A percentile compares a stretch with the other conserved stretches of the same genome.
These are phyloP conservation scores for Aspergillus niger DNA, from an alignment of 2,329 filamentous ascomycete species.

Conservation along the genomic window DNA sequence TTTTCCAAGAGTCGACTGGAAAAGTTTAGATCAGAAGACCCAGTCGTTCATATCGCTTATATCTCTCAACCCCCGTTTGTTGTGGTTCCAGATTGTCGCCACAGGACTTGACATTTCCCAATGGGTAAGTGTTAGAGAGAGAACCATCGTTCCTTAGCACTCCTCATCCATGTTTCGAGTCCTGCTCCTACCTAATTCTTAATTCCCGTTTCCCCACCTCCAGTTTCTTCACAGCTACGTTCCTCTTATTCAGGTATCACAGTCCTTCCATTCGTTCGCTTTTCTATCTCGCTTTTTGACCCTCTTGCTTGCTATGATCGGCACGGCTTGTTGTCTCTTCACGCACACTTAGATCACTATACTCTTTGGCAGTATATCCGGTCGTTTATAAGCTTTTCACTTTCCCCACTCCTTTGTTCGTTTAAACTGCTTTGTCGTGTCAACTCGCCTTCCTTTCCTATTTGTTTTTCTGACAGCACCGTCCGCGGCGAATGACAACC, in stretches of 20 bases:
- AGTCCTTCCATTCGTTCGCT: constrained; percentile 14
- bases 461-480: constrained; percentile 5
- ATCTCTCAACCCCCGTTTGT: neutral
- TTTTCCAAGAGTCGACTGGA: neutral
- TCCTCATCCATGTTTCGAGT: constrained; percentile 6
- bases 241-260: constrained; percentile 1
- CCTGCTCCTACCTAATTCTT: constrained; percentile 8
- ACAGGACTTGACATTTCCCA: constrained; percentile 17
- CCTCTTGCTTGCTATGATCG: constrained; percentile 1
- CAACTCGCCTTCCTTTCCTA: neutral
- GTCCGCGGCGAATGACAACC: neutral
- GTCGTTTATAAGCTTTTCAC: neutral
- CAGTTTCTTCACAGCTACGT: constrained; percentile 5
- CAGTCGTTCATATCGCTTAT: neutral
- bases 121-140: constrained; percentile 25
- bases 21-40: constrained; percentile 2
- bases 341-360: neutral
- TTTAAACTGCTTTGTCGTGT: neutral
- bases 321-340: constrained; percentile 2
- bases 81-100: constrained; percentile 16
- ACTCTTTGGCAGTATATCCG: neutral
- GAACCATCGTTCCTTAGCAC: constrained; percentile 10
- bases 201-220: constrained; percentile 6
- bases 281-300: neutral
- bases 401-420: neutral